These are phyloP conservation scores for Globisporangium viniferum DNA, from an alignment of 352 stramenopile species.

Conservation along the genomic window DNA sequence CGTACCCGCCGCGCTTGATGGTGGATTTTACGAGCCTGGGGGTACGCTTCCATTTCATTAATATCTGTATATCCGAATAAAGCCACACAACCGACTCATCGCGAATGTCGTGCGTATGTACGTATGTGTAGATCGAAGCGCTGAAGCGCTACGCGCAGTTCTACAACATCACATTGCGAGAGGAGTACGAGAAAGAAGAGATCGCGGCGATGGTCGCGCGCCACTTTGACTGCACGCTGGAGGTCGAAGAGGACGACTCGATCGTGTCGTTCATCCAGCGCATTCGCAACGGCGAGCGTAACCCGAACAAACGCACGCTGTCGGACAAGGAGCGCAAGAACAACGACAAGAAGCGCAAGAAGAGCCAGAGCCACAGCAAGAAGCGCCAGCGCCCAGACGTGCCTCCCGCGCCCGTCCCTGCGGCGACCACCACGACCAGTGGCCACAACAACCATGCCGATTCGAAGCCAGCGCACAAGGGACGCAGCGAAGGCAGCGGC, in stretches of 20 bases:
- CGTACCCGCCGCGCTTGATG: constrained; percentile 77
- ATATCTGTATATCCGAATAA: neutral
- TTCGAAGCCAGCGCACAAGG: neutral
- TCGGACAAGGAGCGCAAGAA: constrained; percentile 65
- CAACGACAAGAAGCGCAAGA: constrained; percentile 67
- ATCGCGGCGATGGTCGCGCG: constrained; percentile 73
- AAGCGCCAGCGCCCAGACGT: constrained; percentile 30
- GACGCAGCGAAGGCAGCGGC: neutral
- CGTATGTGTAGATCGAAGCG: constrained; percentile 47
- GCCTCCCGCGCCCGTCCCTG: neutral
- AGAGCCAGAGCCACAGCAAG: constrained; percentile 47
- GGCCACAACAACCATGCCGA: neutral
- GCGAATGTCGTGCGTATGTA: neutral
- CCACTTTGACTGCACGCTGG: constrained; percentile 75
- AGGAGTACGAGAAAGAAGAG: constrained; percentile 62
- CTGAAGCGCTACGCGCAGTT: constrained; percentile 80
- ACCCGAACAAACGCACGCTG: constrained; percentile 43
- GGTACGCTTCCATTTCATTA: constrained; percentile 32
- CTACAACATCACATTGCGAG: constrained; percentile 67
- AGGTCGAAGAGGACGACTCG: constrained; percentile 85
- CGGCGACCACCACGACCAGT: neutral
- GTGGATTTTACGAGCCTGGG: constrained; percentile 82
- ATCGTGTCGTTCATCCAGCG: constrained; percentile 85
- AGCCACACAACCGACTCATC: neutral
- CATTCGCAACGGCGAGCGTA: constrained; percentile 77